Percentiles rank a stretch among this genome's conserved stretches.
These are phyloP conservation scores for Coemansia sp. DNA, from an alignment of 192 early-diverging fungal genomes.

Conservation along the genomic window DNA sequence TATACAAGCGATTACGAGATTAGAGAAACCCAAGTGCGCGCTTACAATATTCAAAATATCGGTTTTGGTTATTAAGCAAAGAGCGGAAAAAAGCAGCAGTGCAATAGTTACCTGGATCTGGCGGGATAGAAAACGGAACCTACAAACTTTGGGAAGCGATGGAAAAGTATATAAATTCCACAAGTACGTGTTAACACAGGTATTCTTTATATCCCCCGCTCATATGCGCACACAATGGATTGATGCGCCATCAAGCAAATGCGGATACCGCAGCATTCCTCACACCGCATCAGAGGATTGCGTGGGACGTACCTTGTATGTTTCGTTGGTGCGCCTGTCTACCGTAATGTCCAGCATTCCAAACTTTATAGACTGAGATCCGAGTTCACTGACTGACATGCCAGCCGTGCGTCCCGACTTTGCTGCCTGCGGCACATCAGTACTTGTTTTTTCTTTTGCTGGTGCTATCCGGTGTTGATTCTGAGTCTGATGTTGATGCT, in stretches of 20 bases:
- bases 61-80: not conserved
- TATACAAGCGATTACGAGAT: not conserved
- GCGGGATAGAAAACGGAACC: constrained; percentile 31
- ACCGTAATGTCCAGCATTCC: constrained; percentile 27
- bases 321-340: constrained; percentile 3
- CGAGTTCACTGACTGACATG: constrained; percentile 2
- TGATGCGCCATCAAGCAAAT: not conserved
- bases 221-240: constrained; percentile 3
- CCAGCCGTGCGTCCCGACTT: constrained; percentile 10
- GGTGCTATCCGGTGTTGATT: not conserved
- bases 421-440: not conserved
- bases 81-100: not conserved
- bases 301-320: constrained; percentile 20
- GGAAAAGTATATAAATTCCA: not conserved
- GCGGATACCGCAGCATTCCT: not conserved
- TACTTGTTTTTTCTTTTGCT: constrained; percentile 10
- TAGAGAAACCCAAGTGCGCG: not conserved
- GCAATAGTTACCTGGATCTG: constrained; percentile 37
- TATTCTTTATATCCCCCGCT: constrained; percentile 4
- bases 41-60: not conserved
- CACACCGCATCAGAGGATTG: constrained; percentile 22
- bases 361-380: constrained; percentile 19
- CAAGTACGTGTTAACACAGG: constrained; percentile 3
- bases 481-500: not conserved
- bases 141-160: constrained; percentile 6